These are phyloP conservation scores for Podaxis sp. DNA, from an alignment of 768 basidiomycete genomes.

Conservation along the genomic window DNA sequence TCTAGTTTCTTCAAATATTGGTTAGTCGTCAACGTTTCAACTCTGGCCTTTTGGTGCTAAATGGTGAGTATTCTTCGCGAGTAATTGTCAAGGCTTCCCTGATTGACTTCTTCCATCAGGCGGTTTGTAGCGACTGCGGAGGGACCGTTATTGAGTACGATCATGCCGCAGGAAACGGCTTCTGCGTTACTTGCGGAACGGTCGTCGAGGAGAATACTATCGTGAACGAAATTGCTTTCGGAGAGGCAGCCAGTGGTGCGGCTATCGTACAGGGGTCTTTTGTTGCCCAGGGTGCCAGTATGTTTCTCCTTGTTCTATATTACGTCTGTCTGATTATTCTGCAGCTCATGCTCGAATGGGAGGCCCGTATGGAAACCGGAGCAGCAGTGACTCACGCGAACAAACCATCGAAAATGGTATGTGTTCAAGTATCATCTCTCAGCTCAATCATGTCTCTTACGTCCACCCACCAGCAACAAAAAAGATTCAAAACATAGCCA, in stretches of 20 bases:
- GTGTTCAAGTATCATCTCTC: slow-evolving; percentile 20
- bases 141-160: slow-evolving; percentile 87
- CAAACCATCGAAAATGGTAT: slow-evolving; percentile 89
- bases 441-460: not conserved
- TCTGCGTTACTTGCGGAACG: slow-evolving; percentile 83
- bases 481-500: slow-evolving; percentile 82
- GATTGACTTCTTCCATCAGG: slow-evolving; percentile 31
- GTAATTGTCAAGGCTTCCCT: not conserved
- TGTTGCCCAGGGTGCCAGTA: slow-evolving; percentile 89
- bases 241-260: slow-evolving; percentile 89
- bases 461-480: slow-evolving; percentile 55
- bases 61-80: not conserved
- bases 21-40: not conserved
- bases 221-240: slow-evolving; percentile 91
- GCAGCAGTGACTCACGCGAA: slow-evolving; percentile 80
- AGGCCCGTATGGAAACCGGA: slow-evolving; percentile 79
- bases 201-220: slow-evolving; percentile 94
- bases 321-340: not conserved
- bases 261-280: slow-evolving; percentile 95
- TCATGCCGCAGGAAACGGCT: slow-evolving; percentile 78
- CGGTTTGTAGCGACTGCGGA: slow-evolving; percentile 73
- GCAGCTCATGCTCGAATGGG: slow-evolving; percentile 80
- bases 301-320: slow-evolving; percentile 28
- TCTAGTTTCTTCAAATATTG: not conserved
- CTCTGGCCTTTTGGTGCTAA: not conserved